Evolutionary conservation across 2,329 filamentous ascomycete species (phyloP).

Genomic region (Blastomyces gilchristii): DNA sequence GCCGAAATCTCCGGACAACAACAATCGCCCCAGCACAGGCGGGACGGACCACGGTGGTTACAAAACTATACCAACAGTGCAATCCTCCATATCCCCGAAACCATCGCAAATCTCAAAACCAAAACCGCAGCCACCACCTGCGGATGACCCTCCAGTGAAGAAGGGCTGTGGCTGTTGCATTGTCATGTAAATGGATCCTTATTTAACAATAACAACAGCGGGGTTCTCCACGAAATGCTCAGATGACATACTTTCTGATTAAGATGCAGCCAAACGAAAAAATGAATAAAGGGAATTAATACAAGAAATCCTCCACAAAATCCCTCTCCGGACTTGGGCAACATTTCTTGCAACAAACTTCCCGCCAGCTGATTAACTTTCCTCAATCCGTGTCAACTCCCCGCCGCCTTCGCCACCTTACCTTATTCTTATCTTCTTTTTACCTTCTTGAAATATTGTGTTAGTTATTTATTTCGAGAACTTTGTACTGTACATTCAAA

Average conservation of each 20-base stretch:
- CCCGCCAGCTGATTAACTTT: neutral
- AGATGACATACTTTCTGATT: neutral
- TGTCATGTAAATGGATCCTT: conserved; percentile 51
- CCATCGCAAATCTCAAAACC: conserved; percentile 31
- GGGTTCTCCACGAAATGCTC: neutral
- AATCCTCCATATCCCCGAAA: conserved; percentile 26
- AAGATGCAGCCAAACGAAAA: neutral
- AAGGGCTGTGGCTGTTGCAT: conserved; percentile 61
- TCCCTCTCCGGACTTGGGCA: neutral
- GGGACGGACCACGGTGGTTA: conserved; percentile 36
- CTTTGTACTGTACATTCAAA: conserved; percentile 3
- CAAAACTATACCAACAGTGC: conserved; percentile 41
- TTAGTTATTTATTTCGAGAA: conserved; percentile 3
- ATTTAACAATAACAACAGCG: neutral
- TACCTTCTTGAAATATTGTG: conserved; percentile 10
- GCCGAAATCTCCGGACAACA: conserved; percentile 25
- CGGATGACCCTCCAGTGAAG: conserved; percentile 49
- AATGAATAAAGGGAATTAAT: neutral
- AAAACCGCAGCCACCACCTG: conserved; percentile 38
- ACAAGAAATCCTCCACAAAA: neutral
- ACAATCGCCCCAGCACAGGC: conserved; percentile 31
- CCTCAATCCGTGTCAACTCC: neutral
- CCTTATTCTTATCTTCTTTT: conserved; percentile 10
- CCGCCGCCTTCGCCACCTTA: neutral
- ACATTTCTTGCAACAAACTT: neutral